These are phyloP conservation scores for Lophiotrema nucula DNA, from an alignment of 495 filamentous ascomycete species.

Conservation along the genomic window DNA sequence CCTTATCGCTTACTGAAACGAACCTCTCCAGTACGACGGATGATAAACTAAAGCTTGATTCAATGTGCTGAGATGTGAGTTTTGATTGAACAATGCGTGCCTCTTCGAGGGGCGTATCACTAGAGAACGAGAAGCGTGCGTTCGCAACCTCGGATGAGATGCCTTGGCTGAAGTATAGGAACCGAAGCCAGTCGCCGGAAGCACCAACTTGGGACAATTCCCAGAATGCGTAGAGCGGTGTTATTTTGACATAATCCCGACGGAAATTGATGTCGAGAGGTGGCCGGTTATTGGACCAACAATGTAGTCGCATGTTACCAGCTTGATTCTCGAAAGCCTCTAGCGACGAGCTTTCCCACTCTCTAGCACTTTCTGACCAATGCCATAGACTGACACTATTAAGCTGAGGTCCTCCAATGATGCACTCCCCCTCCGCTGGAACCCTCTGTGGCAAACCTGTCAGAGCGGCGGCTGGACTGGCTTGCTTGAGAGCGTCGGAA, in stretches of 20 bases:
- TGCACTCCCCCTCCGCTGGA: not conserved
- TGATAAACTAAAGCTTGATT: not conserved
- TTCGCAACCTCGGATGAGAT: not conserved
- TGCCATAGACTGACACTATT: conserved; percentile 5
- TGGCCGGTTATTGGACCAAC: not conserved
- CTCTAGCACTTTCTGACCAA: not conserved
- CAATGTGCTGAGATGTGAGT: conserved; percentile 3
- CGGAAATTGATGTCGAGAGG: not conserved
- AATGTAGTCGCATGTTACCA: conserved; percentile 8
- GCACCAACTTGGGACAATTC: not conserved
- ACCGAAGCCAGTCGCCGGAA: not conserved
- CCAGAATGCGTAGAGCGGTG: conserved; percentile 13
- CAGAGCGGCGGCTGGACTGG: not conserved
- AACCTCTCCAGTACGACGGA: not conserved
- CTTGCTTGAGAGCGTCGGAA: conserved; percentile 2
- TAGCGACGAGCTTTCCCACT: not conserved
- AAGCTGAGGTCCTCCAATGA: conserved; percentile 11
- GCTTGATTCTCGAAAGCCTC: conserved; percentile 5
- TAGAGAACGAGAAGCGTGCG: conserved; percentile 4
- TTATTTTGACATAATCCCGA: conserved; percentile 1
- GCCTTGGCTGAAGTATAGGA: not conserved
- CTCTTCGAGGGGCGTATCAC: not conserved
- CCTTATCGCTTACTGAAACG: not conserved
- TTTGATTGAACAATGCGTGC: conserved; percentile 1
- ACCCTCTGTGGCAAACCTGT: not conserved